These are phyloP conservation scores for Fusarium sp. DNA, from an alignment of 2,329 filamentous ascomycete genomes.

Conservation along the genomic window DNA sequence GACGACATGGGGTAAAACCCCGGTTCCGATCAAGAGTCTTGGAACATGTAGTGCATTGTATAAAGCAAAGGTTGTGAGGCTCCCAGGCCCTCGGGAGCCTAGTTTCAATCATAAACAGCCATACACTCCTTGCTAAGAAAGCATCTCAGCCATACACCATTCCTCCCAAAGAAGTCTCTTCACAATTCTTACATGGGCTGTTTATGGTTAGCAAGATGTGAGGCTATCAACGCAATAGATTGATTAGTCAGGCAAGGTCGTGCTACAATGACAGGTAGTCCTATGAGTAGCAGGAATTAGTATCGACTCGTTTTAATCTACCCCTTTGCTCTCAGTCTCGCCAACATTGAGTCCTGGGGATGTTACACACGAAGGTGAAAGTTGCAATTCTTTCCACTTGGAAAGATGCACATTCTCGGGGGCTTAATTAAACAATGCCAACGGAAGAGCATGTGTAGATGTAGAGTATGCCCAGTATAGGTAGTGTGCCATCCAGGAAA, in stretches of 20 bases:
- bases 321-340: too few relatives aligned
- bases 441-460: background rate
- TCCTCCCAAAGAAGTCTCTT: constrained; percentile 9
- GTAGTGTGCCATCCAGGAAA: background rate
- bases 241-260: too few relatives aligned
- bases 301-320: too few relatives aligned
- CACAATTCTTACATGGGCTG: constrained; percentile 21
- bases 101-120: background rate
- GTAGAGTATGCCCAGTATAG: background rate
- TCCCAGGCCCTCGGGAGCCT: constrained; percentile 8
- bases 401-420: background rate
- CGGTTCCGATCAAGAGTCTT: background rate
- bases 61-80: background rate
- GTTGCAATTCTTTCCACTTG: background rate
- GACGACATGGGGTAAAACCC: background rate
- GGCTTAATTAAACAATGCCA: background rate
- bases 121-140: background rate
- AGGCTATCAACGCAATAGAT: background rate
- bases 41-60: background rate
- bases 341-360: too few relatives aligned
- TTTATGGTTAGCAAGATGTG: background rate
- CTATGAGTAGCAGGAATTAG: too few relatives aligned
- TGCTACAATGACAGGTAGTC: too few relatives aligned
- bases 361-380: too few relatives aligned
- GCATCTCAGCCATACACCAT: constrained; percentile 3